Base-by-base conservation (phyloP, 331 rosid species). In the Malus hybrid region DNA sequence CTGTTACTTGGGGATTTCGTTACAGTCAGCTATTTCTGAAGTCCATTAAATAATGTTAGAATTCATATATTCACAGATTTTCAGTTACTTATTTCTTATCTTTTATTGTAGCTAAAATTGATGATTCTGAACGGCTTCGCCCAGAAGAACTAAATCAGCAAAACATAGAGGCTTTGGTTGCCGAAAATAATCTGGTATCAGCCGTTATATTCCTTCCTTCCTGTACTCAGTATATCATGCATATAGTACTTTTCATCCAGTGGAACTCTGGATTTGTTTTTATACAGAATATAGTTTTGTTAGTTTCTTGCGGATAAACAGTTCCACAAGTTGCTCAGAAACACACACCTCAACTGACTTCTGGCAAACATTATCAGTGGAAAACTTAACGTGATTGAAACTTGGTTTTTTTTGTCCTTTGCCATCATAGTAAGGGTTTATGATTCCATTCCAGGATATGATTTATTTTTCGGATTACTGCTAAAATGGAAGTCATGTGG, bases 111-210 rank as follows among this genome's bases (percentile, higher is more conserved):
- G 97, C 86, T 60, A 92, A 86, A 86, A 82, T 94, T 83, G 94
- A 84, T 76, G 96, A 91, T 75, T 88, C 96, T 4, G 99, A 94
- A 72, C 88, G 92, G 67, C 96, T 94, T 70, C 96, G 96, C 67
- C 99, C 99, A 32, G 99, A 94, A 81, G 99, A 94, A 86, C 83
- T 94, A 80, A 94, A 94, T 82, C 99, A 94, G 71, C 99, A 94
- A 76, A 94, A 89, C 75, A 94, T 94, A 81, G 99, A 94, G 86
- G 99, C 99, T 71, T 79, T 94, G 86, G 95, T 94, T 84, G 97
- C 99, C 12, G 99, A 94, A 86, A 90, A 70, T 83, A 92, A 94
- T 87, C 87, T 92, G 99, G 97, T 94, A 90, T 65, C 64, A 71
- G 31, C 64, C 34, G 36, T 44, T 27, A 6, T 65, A 33, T 79